phyloP scores from a whole-genome alignment of 2,329 filamentous ascomycete species.

The Xylaria sp. region DNA sequence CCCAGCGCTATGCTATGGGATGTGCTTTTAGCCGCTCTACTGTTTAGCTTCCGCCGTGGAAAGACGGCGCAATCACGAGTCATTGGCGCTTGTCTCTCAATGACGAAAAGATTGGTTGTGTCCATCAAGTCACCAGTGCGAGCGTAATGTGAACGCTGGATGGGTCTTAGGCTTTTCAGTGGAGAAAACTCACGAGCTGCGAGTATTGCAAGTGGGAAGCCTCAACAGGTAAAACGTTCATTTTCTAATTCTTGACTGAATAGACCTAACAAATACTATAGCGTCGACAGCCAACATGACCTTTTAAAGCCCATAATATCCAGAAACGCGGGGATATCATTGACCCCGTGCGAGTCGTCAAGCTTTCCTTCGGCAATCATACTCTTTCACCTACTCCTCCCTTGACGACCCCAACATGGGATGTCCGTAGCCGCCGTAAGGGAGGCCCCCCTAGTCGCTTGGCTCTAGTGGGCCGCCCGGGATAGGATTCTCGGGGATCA shows the following conservation, averaged over 20 bases:
- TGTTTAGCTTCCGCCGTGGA: conserved; percentile 21
- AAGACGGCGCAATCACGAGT: conserved; percentile 16
- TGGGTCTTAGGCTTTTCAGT: conserved; percentile 1
- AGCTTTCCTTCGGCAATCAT: conserved; percentile 21
- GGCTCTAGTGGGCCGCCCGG: conserved; percentile 33
- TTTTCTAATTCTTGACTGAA: conserved; percentile 7
- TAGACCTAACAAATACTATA: conserved; percentile 24
- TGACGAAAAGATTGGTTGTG: neutral
- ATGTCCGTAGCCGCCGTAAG: neutral
- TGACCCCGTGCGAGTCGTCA: conserved; percentile 22
- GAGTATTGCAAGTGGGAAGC: conserved; percentile 5
- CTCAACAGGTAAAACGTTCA: conserved; percentile 15
- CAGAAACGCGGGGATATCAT: conserved; percentile 22
- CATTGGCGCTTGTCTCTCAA: conserved; percentile 2
- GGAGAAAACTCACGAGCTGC: neutral
- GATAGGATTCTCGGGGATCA: conserved; percentile 47
- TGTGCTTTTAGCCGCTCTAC: conserved; percentile 6
- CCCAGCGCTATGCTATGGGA: conserved; percentile 5
- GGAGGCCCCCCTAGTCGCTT: conserved; percentile 22
- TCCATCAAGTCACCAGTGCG: conserved; percentile 7
- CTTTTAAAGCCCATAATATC: neutral
- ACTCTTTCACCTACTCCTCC: conserved; percentile 1
- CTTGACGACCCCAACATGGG: neutral
- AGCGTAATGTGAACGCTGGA: neutral
- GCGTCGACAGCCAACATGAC: conserved; percentile 3